Evolutionary conservation across 139 green algal species (phyloP).

Genomic region (Coelastrella sp.): DNA sequence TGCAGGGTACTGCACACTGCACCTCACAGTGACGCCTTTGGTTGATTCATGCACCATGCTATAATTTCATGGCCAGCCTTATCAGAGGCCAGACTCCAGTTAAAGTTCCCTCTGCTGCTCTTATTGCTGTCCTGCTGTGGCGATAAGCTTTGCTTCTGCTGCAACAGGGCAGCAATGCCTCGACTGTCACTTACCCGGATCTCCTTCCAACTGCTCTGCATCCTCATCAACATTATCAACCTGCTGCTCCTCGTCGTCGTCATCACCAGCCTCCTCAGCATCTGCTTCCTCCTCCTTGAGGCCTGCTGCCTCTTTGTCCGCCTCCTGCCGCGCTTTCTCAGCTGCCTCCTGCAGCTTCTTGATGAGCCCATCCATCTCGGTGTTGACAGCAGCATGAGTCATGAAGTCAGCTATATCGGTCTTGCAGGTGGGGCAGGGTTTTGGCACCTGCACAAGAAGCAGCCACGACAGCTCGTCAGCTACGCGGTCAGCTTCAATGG

Average conservation of each 20-base stretch:
- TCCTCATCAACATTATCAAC: not conserved
- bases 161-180: too few relatives aligned
- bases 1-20: too few relatives aligned
- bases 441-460: slow-evolving; percentile 49
- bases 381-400: slow-evolving; percentile 72
- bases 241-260: slow-evolving; percentile 25
- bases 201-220: not conserved
- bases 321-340: slow-evolving; percentile 36
- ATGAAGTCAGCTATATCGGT: slow-evolving; percentile 87
- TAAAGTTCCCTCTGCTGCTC: not conserved
- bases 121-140: too few relatives aligned
- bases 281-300: slow-evolving; percentile 41
- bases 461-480: not conserved
- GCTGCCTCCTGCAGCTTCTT: slow-evolving; percentile 68
- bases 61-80: too few relatives aligned
- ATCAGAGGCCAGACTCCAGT: too few relatives aligned
- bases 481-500: too few relatives aligned
- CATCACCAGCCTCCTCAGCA: slow-evolving; percentile 37
- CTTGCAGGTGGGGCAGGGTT: slow-evolving; percentile 75
- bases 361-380: slow-evolving; percentile 56
- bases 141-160: too few relatives aligned
- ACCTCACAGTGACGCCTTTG: too few relatives aligned
- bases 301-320: slow-evolving; percentile 40
- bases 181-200: not conserved
- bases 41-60: too few relatives aligned